Conservation (phyloP, 2,329 filamentous ascomycete genomes). For the Cladosporium sp. region DNA sequence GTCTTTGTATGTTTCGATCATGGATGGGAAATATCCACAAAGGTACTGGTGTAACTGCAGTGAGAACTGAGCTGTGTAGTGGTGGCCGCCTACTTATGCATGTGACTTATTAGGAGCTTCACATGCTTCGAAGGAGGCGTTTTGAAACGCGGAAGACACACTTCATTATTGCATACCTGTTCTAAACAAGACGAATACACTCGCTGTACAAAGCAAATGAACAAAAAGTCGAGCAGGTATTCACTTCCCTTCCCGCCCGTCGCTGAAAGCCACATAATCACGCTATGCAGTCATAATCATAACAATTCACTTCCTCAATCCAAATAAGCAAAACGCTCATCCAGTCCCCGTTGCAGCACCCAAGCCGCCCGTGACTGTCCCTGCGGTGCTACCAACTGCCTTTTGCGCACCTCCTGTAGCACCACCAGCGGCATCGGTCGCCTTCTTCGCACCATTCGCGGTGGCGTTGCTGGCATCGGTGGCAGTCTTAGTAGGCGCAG, state of each 20-base stretch:
- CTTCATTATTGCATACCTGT: neutral
- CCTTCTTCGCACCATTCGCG: slow-evolving; percentile 18
- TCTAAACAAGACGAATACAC: neutral
- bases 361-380: slow-evolving; percentile 26
- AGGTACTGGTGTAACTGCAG: no score
- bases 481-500: slow-evolving; percentile 7
- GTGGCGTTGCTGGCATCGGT: slow-evolving; percentile 8
- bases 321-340: neutral
- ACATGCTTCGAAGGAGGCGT: neutral
- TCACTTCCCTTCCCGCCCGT: neutral
- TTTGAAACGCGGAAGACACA: neutral
- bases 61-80: no score
- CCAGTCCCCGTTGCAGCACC: slow-evolving; percentile 21
- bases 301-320: neutral
- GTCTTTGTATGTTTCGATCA: no score
- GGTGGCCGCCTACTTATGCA: neutral
- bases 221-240: no score
- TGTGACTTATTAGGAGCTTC: neutral
- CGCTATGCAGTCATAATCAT: slow-evolving; percentile 7
- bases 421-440: slow-evolving; percentile 17
- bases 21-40: no score
- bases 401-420: slow-evolving; percentile 11
- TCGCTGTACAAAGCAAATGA: no score
- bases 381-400: slow-evolving; percentile 17
- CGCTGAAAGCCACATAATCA: neutral